These are phyloP conservation scores for Huntiella decipiens DNA, from an alignment of 2,329 filamentous ascomycete genomes.

Conservation along the genomic window DNA sequence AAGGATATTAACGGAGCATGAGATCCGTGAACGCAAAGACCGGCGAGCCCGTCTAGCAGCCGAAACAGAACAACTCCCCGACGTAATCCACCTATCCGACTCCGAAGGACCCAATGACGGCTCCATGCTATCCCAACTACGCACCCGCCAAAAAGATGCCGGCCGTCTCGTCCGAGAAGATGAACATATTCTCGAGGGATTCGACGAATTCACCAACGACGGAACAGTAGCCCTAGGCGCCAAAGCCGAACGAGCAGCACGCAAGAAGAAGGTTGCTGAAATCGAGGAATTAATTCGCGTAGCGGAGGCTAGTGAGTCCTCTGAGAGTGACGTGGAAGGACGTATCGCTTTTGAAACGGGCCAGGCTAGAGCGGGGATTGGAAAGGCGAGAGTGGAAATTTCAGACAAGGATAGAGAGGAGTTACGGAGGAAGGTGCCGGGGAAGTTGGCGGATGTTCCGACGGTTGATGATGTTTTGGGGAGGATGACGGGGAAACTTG, in stretches of 20 bases:
- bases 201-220: constrained; percentile 80
- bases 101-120: constrained; percentile 25
- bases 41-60: constrained; percentile 63
- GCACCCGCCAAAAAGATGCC: constrained; percentile 38
- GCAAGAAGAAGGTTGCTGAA: constrained; percentile 46
- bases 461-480: constrained; percentile 49
- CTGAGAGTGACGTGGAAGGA: constrained; percentile 50
- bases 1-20: constrained; percentile 57
- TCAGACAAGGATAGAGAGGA: constrained; percentile 17
- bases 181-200: constrained; percentile 83
- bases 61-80: constrained; percentile 35
- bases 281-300: constrained; percentile 71
- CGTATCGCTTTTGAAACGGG: constrained; percentile 72
- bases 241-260: constrained; percentile 57
- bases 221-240: constrained; percentile 59
- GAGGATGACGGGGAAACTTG: constrained; percentile 40
- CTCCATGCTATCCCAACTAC: constrained; percentile 6
- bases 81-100: constrained; percentile 39
- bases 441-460: constrained; percentile 39
- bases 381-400: constrained; percentile 37
- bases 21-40: constrained; percentile 83
- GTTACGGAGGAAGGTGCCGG: constrained; percentile 3
- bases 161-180: constrained; percentile 67
- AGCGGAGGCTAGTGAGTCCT: constrained; percentile 48
- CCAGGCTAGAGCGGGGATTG: constrained; percentile 75